Percentiles rank a stretch among this genome's conserved stretches.
Evolutionary conservation across 2,329 filamentous ascomycete genomes (phyloP).

Genomic region (Knoxdaviesia proteae): DNA sequence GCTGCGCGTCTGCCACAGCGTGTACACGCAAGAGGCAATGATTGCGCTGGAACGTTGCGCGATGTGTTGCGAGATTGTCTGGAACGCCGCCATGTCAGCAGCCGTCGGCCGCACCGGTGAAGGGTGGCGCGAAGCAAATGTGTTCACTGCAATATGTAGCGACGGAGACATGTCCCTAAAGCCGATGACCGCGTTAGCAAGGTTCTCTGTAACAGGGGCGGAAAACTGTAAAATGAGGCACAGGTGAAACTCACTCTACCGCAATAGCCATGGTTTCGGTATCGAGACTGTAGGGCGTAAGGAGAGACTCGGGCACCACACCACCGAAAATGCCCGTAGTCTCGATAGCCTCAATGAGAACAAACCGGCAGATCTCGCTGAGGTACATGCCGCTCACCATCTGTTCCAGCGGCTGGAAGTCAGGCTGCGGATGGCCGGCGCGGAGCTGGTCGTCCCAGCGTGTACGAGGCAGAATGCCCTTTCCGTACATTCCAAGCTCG

Average conservation of each 20-base stretch:
- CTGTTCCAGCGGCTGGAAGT: constrained; percentile 41
- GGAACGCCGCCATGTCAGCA: constrained; percentile 29
- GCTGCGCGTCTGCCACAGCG: constrained; percentile 34
- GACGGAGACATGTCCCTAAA: constrained; percentile 6
- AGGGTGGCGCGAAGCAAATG: constrained; percentile 17
- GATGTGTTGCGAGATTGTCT: constrained; percentile 30
- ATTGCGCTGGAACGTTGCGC: constrained; percentile 37
- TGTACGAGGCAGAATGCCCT: constrained; percentile 34
- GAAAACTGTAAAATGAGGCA: neutral
- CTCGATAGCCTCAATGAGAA: constrained; percentile 36
- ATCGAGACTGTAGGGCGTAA: constrained; percentile 32
- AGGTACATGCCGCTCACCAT: constrained; percentile 45
- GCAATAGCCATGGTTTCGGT: constrained; percentile 38
- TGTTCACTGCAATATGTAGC: neutral
- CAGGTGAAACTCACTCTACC: constrained; percentile 25
- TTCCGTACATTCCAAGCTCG: constrained; percentile 46
- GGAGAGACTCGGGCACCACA: constrained; percentile 30
- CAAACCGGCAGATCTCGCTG: constrained; percentile 40
- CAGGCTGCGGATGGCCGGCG: constrained; percentile 28
- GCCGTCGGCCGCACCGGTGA: constrained; percentile 17
- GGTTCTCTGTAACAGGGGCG: neutral
- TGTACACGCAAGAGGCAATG: constrained; percentile 35
- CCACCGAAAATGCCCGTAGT: constrained; percentile 33
- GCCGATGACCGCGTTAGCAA: constrained; percentile 6
- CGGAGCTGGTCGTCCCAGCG: constrained; percentile 37